These are phyloP conservation scores for Penicilliopsis zonata DNA, from an alignment of 495 filamentous ascomycete genomes.

Conservation along the genomic window DNA sequence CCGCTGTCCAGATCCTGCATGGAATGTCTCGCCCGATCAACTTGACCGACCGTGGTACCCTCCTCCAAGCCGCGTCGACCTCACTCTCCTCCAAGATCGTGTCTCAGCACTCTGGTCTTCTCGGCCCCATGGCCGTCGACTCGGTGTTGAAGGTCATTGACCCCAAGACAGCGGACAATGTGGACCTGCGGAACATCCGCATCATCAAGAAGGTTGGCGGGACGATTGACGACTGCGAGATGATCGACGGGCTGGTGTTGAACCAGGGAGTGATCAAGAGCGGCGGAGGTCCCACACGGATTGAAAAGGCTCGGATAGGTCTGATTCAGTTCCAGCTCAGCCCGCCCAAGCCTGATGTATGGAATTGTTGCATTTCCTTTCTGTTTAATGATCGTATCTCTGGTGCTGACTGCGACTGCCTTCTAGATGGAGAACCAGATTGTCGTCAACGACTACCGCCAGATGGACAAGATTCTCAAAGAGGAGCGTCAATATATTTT, in stretches of 20 bases:
- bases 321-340: slow-evolving; percentile 98
- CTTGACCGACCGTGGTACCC: slow-evolving; percentile 73
- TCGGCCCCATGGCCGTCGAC: slow-evolving; percentile 94
- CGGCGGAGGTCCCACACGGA: slow-evolving; percentile 78
- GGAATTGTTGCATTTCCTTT: slow-evolving; percentile 12
- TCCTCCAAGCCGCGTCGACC: slow-evolving; percentile 92
- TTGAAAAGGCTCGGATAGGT: slow-evolving; percentile 96
- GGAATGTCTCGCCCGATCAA: slow-evolving; percentile 93
- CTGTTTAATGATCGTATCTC: neutral
- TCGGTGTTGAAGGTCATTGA: slow-evolving; percentile 92
- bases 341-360: slow-evolving; percentile 91
- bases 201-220: slow-evolving; percentile 97
- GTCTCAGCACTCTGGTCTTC: slow-evolving; percentile 82
- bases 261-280: slow-evolving; percentile 90
- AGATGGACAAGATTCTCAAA: slow-evolving; percentile 99
- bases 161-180: slow-evolving; percentile 87
- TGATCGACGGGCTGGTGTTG: slow-evolving; percentile 89
- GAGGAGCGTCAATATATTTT: slow-evolving; percentile 96
- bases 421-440: slow-evolving; percentile 96
- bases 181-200: slow-evolving; percentile 89
- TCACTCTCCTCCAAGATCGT: slow-evolving; percentile 98
- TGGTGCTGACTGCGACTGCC: slow-evolving; percentile 4
- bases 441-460: slow-evolving; percentile 95
- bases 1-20: slow-evolving; percentile 79
- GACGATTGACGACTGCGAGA: slow-evolving; percentile 96